Evolutionary conservation across 208 protist genomes (phyloP).

Genomic region (Crithidia brevicula): DNA sequence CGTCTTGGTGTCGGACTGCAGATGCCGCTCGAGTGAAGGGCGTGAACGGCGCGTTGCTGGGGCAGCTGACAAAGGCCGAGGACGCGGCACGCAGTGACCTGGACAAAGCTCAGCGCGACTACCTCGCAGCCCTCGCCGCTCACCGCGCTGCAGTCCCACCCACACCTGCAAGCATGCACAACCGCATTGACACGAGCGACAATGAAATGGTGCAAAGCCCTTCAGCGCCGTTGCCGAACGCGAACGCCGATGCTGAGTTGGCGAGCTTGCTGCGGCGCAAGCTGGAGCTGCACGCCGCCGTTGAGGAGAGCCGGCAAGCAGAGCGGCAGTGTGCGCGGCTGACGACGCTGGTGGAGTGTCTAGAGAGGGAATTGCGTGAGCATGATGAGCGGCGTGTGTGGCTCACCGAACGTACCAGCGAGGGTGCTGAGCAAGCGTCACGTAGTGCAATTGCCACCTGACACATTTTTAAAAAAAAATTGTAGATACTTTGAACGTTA

Average conservation of each 20-base stretch:
- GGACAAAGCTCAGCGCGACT: slow-evolving; percentile 22
- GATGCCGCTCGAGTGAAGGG: slow-evolving; percentile 1
- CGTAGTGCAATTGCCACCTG: neutral
- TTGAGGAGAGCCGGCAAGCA: slow-evolving; percentile 32
- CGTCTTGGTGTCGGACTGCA: neutral
- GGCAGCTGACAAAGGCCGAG: slow-evolving; percentile 24
- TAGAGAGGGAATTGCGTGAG: slow-evolving; percentile 17
- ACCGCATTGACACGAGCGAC: neutral
- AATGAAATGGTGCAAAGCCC: too few relatives aligned
- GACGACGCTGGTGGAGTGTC: slow-evolving; percentile 34
- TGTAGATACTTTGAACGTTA: neutral
- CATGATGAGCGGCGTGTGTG: slow-evolving; percentile 10
- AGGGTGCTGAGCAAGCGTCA: neutral
- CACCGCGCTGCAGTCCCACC: slow-evolving; percentile 8
- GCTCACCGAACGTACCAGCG: too few relatives aligned
- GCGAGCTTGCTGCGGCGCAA: slow-evolving; percentile 26
- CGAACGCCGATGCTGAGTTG: slow-evolving; percentile 18
- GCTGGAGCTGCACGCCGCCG: slow-evolving; percentile 35
- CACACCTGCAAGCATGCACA: neutral
- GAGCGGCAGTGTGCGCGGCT: slow-evolving; percentile 59
- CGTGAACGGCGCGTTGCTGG: neutral
- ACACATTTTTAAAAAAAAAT: neutral
- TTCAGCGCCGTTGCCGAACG: too few relatives aligned
- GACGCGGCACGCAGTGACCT: slow-evolving; percentile 29
- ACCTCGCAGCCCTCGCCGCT: slow-evolving; percentile 29